phyloP scores from a whole-genome alignment of 441 rosid genomes.

The Arabidopsis hybrid region DNA sequence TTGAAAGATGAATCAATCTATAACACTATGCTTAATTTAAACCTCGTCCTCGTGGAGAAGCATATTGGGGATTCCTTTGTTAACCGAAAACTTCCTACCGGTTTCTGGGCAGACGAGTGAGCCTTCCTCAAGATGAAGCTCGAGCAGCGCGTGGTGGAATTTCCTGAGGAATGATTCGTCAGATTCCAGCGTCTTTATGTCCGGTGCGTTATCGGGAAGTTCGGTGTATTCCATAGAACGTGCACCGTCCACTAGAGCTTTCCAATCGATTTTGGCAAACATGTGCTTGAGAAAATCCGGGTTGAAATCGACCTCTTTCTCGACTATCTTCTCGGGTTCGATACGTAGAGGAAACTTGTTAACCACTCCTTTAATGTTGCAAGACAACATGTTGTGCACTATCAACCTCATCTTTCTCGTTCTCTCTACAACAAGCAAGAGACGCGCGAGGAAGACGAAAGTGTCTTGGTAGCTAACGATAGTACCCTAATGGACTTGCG shows the following conservation, averaged over 20 bases:
- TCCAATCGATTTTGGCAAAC: slow-evolving; percentile 77
- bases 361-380: slow-evolving; percentile 80
- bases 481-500: background rate
- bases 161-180: slow-evolving; percentile 62
- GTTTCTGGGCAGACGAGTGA: slow-evolving; percentile 81
- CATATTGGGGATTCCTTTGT: slow-evolving; percentile 85
- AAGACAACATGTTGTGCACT: slow-evolving; percentile 88
- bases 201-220: slow-evolving; percentile 62
- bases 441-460: background rate
- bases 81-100: slow-evolving; percentile 72
- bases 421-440: background rate
- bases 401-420: slow-evolving; percentile 62
- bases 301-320: slow-evolving; percentile 73
- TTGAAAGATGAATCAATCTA: slow-evolving; percentile 14
- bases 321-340: slow-evolving; percentile 62
- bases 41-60: slow-evolving; percentile 90
- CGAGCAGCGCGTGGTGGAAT: slow-evolving; percentile 81
- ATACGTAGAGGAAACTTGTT: slow-evolving; percentile 78
- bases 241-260: slow-evolving; percentile 71
- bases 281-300: slow-evolving; percentile 71
- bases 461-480: background rate
- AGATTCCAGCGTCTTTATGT: slow-evolving; percentile 53
- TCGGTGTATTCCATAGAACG: slow-evolving; percentile 69
- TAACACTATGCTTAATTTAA: slow-evolving; percentile 39
- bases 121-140: slow-evolving; percentile 83